Evolutionary conservation across 306 rosid species (phyloP).

Genomic region (Betula pendula): DNA sequence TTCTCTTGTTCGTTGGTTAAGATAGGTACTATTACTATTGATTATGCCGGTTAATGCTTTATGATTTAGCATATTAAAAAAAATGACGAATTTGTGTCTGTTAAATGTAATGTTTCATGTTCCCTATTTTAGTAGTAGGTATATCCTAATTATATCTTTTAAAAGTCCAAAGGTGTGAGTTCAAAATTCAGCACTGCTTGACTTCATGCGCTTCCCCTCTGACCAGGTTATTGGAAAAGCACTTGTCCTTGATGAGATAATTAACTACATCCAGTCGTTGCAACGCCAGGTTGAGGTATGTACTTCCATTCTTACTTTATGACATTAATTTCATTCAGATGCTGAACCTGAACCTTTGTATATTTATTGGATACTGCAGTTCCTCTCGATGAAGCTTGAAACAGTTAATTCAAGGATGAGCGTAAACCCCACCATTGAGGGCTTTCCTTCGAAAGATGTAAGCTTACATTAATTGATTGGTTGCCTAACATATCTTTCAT

Average conservation of each 20-base stretch:
- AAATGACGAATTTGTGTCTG: neutral
- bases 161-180: neutral
- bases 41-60: neutral
- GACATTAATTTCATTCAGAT: neutral
- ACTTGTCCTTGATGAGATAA: conserved; percentile 88
- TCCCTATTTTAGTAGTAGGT: neutral
- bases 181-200: neutral
- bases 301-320: conserved; percentile 7
- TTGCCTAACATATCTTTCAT: conserved; percentile 7
- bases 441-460: conserved; percentile 73
- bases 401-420: conserved; percentile 75
- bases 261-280: conserved; percentile 87
- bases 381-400: conserved; percentile 93
- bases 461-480: conserved; percentile 31
- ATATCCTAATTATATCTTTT: neutral
- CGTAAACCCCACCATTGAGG: conserved; percentile 45
- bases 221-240: conserved; percentile 90
- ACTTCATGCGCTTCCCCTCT: neutral
- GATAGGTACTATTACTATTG: conserved; percentile 1
- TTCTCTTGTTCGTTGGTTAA: conserved; percentile 15
- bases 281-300: conserved; percentile 87
- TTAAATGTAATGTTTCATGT: neutral
- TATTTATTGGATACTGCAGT: conserved; percentile 46
- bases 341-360: conserved; percentile 22
- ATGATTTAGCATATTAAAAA: neutral